Evolutionary conservation across 202 grass and related monocot genomes (phyloP).

Genomic region (Digitaria exilis): DNA sequence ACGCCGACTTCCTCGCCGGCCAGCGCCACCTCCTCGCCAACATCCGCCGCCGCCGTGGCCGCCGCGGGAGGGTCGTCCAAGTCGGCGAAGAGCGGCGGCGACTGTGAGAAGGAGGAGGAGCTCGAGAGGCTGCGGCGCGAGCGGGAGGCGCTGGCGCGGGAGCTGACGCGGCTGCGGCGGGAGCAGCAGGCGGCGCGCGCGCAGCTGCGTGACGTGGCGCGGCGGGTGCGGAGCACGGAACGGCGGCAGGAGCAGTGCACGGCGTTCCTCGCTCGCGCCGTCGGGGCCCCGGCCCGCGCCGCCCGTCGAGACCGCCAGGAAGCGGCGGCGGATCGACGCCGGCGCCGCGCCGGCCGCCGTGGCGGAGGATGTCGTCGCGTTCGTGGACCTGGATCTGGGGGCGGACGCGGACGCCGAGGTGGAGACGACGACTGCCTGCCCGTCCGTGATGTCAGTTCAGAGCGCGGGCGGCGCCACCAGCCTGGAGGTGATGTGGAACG

Average conservation of each 20-base stretch:
- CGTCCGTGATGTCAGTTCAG: background rate
- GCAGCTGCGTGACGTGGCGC: conserved; percentile 60
- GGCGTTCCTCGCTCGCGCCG: conserved; percentile 57
- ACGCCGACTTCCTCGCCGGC: conserved; percentile 66
- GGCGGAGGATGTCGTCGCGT: conserved; percentile 32
- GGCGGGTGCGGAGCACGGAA: conserved; percentile 57
- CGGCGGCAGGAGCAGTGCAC: conserved; percentile 65
- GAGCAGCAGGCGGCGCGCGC: conserved; percentile 51
- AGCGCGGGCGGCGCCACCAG: background rate
- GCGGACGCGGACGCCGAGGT: background rate
- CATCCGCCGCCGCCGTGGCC: conserved; percentile 57
- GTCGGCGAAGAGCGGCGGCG: conserved; percentile 16
- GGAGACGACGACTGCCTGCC: background rate
- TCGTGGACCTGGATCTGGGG: conserved; percentile 46
- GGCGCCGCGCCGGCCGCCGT: background rate
- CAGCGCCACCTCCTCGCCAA: conserved; percentile 68
- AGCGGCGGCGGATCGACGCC: conserved; percentile 38
- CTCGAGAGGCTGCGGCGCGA: conserved; percentile 57
- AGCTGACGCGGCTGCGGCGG: conserved; percentile 63
- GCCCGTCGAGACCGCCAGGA: conserved; percentile 27
- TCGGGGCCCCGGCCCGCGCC: conserved; percentile 30
- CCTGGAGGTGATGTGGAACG: conserved; percentile 63
- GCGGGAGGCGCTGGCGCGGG: conserved; percentile 58
- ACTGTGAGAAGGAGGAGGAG: conserved; percentile 30
- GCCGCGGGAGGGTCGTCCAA: background rate